These are phyloP conservation scores for Podospora comata DNA, from an alignment of 495 filamentous ascomycete species.

Conservation along the genomic window DNA sequence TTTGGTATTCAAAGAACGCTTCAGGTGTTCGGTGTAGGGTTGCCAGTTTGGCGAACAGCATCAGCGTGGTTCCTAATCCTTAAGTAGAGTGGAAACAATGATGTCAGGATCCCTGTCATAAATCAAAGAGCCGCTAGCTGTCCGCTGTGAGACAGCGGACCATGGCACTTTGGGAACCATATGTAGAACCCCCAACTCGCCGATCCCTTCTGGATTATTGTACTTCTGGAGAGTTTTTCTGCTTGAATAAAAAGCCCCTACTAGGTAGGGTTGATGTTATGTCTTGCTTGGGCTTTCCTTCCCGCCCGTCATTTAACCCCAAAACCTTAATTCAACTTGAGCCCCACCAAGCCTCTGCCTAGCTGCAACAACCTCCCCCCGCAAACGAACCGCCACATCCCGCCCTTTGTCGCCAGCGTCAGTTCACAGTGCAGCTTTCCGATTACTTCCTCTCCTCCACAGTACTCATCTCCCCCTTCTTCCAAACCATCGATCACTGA, in stretches of 20 bases:
- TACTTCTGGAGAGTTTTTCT: too few relatives aligned
- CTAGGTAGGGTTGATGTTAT: too few relatives aligned
- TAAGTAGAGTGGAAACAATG: slow-evolving; percentile 2
- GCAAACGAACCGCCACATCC: not conserved
- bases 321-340: not conserved
- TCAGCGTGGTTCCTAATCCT: not conserved
- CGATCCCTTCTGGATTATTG: too few relatives aligned
- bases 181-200: too few relatives aligned
- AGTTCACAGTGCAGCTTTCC: not conserved
- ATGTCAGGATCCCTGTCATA: slow-evolving; percentile 8
- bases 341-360: not conserved
- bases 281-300: not conserved
- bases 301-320: not conserved
- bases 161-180: too few relatives aligned
- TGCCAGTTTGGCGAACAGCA: not conserved
- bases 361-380: not conserved
- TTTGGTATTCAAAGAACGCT: not conserved
- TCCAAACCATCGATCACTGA: not conserved
- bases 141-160: not conserved
- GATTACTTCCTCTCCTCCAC: not conserved
- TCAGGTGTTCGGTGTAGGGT: not conserved
- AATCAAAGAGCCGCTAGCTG: not conserved
- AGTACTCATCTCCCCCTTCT: not conserved
- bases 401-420: not conserved
- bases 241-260: too few relatives aligned